Evolutionary conservation across 371 early-diverging fungal species (phyloP), one percentile per base, ranked within the genome.

Genomic region (Apophysomyces trapeziformis): DNA sequence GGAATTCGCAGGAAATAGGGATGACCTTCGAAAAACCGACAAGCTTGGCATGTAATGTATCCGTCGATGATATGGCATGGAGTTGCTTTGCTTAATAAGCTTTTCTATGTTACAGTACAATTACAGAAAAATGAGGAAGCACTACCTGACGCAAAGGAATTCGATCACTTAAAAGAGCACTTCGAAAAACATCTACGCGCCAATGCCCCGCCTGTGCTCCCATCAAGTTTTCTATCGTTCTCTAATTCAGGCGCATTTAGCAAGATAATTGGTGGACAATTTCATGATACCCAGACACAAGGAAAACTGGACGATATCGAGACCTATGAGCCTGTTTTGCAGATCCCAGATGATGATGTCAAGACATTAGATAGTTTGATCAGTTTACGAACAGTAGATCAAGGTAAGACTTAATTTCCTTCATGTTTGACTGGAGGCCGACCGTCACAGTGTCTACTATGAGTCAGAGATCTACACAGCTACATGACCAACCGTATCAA

Each of bases 1-100:
- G 98, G 98, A 91, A 91, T 67, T 96, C 97, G 18, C 89, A 91
- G 61, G 94, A 93, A 61, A 90, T 95, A 63, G 88, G 87, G 37
- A 85, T 95, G 87, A 87, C 89, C 35, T 97, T 97, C 83, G 95
- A 95, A 65, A 90, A 93, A 58, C 92, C 96, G 1, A 96, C 96
- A 6, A 96, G 98, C 32, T 85, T 96, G 35, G 93, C 94, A 16
- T 81, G 93, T 89, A 85, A 74, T 35, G 9, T 68, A 37, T 57
- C 68, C 45, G n/a, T 67, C 68, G 5, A 36, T 45, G 45, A 35
- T 16, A 32, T 37, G 36, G 38, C n/a, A 63, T 61, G 16, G 39
- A 57, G 12, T 37, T 59, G 14, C 46, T 41, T 16, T 26, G 26
- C 2, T 26, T 26, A 26, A 26, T 26, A 26, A 26, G 26, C 7